Conservation (phyloP, 306 rosid genomes). For the Castanospermum australe region DNA sequence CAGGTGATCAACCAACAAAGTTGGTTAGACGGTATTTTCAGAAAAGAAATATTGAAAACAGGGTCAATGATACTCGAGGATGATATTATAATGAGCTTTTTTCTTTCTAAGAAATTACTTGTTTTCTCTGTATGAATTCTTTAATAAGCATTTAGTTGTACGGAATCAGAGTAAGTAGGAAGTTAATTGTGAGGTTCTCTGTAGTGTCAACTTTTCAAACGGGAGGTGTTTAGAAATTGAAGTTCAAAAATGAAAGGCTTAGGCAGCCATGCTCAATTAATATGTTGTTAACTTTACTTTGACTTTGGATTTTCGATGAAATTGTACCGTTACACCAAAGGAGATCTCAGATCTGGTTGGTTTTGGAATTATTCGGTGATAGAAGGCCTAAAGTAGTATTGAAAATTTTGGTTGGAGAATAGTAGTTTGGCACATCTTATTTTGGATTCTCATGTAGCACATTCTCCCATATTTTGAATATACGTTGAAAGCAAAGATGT, state of each 20-base stretch:
- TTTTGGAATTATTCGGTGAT: too few relatives aligned
- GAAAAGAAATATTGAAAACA: background rate
- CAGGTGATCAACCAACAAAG: background rate
- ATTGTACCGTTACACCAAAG: conserved; percentile 12
- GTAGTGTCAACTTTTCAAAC: background rate
- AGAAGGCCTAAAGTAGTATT: too few relatives aligned
- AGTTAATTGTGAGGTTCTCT: background rate
- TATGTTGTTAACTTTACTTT: background rate
- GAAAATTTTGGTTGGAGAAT: too few relatives aligned
- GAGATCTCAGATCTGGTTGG: too few relatives aligned
- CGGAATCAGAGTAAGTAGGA: conserved; percentile 1
- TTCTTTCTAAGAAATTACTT: background rate
- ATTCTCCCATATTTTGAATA: too few relatives aligned
- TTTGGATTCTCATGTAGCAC: too few relatives aligned
- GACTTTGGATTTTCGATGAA: background rate
- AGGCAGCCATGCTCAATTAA: background rate
- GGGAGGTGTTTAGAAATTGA: background rate
- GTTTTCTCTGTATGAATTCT: background rate
- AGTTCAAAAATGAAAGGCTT: background rate
- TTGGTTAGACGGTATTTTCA: background rate
- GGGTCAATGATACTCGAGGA: background rate
- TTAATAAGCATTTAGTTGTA: background rate
- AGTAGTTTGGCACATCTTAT: too few relatives aligned
- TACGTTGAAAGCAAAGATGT: too few relatives aligned
- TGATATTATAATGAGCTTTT: background rate